Base-by-base conservation (phyloP, 805 yeast species). In the Priceomyces castillae region DNA sequence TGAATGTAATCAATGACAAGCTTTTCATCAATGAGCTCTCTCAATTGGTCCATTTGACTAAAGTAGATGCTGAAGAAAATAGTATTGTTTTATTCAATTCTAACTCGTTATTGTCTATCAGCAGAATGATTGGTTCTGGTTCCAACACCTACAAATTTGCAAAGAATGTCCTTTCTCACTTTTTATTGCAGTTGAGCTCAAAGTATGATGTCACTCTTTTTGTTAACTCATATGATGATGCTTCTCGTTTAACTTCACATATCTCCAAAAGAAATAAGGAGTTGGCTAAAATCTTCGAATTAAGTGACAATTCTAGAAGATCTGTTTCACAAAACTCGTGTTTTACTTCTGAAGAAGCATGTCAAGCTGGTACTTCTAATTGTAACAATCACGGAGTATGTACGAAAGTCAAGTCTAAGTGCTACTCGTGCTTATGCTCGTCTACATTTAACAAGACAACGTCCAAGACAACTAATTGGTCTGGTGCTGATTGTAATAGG, bases 401-500 rank as follows among this genome's bases (percentile, higher is more conserved):
- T 53, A 46, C 73, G 9, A 59, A 74, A 48, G 47, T 51, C 3
- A 49, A 46, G 22, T 44, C 61, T 34, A 65, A 64, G 11, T 73
- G 78, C 57, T 80, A 78, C 77, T 62, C 68, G 37, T 80, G 85
- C 59, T 52, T 63, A 18, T 80, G 85, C 56, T 51, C 73, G 2
- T 56, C 81, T 12, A 67, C 76, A 4, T 61, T 56, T 37, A 64
- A 75, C 54, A 61, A 67, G 46, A 64, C 65, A 11, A 59, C 67
- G 11, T 67, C 69, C 30, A 66, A 67, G 46, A 77, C 83, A 20
- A 74, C 77, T 35, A 62, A 63, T 42, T 80, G 84, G 84, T 61
- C 77, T 1, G 85, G 84, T 18, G 52, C 51, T 45, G 78, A 80
- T 47, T 86, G 94, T 62, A 71, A 76, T 54, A 85, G 84, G 73